These are phyloP conservation scores for Dorcoceras hygrometricum DNA, from an alignment of 257 asterid species.

Conservation along the genomic window DNA sequence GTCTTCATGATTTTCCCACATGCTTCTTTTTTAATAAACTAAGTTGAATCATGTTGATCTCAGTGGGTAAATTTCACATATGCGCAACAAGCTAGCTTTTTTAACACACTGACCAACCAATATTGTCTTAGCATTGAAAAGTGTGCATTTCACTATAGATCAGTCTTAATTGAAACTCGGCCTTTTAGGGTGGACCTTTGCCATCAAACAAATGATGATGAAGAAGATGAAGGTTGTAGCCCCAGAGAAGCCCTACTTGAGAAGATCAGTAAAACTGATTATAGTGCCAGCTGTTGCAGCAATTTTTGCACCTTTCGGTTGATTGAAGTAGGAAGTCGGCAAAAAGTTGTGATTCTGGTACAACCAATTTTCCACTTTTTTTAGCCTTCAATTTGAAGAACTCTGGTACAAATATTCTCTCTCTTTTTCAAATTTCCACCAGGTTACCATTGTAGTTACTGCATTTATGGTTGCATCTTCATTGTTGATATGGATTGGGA, in stretches of 20 bases:
- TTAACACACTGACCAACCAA: background rate
- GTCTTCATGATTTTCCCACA: background rate
- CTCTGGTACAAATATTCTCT: conserved; percentile 19
- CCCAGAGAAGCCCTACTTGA: conserved; percentile 70
- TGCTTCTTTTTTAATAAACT: background rate
- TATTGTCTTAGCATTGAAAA: background rate
- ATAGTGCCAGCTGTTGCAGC: conserved; percentile 38
- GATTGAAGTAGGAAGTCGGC: conserved; percentile 73
- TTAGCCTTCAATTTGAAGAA: background rate
- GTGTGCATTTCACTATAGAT: background rate
- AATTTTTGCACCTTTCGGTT: conserved; percentile 59
- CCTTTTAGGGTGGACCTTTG: conserved; percentile 93
- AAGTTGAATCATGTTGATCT: background rate
- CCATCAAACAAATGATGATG: conserved; percentile 82
- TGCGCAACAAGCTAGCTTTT: conserved; percentile 2
- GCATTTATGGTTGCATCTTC: conserved; percentile 65
- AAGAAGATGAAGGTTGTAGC: conserved; percentile 69
- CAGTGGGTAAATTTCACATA: conserved; percentile 2
- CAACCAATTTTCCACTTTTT: background rate
- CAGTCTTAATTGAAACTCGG: conserved; percentile 19
- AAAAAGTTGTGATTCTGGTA: conserved; percentile 87
- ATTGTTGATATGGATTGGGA: conserved; percentile 78
- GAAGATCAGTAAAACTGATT: conserved; percentile 45
- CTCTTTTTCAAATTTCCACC: conserved; percentile 28
- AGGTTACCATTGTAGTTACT: conserved; percentile 67